phyloP scores from a whole-genome alignment of 768 basidiomycete species.

The Psilocybe cyanescens region DNA sequence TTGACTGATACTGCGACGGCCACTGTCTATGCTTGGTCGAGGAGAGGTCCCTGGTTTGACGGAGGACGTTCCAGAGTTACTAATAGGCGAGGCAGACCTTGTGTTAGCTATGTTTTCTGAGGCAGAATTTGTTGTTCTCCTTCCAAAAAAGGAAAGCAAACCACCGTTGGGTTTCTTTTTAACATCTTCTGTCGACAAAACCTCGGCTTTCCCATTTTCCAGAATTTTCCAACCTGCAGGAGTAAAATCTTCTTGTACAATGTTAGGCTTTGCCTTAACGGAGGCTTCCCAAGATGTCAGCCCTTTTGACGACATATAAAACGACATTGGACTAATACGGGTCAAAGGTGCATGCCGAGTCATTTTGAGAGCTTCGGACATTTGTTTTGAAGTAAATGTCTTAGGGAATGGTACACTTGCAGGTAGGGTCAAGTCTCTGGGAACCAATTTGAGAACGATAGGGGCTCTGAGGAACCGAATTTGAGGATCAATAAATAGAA shows the following conservation, averaged over 20 bases:
- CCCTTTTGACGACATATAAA: constrained; percentile 71
- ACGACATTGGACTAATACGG: constrained; percentile 67
- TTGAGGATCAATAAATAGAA: neutral
- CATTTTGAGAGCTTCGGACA: constrained; percentile 63
- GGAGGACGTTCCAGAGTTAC: constrained; percentile 16
- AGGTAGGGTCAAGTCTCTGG: constrained; percentile 54
- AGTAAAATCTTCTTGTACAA: constrained; percentile 54
- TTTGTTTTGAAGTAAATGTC: constrained; percentile 60
- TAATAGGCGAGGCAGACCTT: constrained; percentile 24
- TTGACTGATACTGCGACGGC: constrained; percentile 9
- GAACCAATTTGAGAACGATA: constrained; percentile 47
- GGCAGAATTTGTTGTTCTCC: constrained; percentile 32
- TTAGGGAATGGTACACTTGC: constrained; percentile 52
- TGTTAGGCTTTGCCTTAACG: constrained; percentile 56
- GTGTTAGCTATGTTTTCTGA: constrained; percentile 13
- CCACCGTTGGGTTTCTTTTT: constrained; percentile 59
- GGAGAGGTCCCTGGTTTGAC: constrained; percentile 24
- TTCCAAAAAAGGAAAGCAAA: constrained; percentile 76
- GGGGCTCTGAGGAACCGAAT: constrained; percentile 35
- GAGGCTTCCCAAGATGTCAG: constrained; percentile 78
- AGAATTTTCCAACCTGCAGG: constrained; percentile 78
- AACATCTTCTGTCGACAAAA: constrained; percentile 34
- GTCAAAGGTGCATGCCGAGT: constrained; percentile 62
- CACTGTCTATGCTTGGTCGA: constrained; percentile 27
- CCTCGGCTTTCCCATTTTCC: constrained; percentile 52